Evolutionary conservation across 1,139 yeast genomes (phyloP).

Genomic region (Sugiyamaella novakii): DNA sequence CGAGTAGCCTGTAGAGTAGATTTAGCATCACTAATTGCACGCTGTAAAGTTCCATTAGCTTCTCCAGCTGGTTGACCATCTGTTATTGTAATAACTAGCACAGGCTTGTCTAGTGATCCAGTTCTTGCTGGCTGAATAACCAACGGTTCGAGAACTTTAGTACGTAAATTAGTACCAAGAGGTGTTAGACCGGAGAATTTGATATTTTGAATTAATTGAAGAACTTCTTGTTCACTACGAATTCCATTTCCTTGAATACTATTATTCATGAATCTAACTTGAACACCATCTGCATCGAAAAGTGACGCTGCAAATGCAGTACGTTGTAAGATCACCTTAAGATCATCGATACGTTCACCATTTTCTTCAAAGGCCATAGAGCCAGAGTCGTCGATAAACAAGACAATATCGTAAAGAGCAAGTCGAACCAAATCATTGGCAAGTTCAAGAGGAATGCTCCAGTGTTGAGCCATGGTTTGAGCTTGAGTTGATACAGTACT

Average conservation of each 20-base stretch:
- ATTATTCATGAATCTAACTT: conserved; percentile 41
- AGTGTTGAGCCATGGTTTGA: conserved; percentile 32
- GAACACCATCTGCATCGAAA: conserved; percentile 42
- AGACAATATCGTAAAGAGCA: conserved; percentile 41
- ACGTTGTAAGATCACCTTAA: conserved; percentile 39
- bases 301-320: conserved; percentile 40
- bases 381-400: conserved; percentile 43
- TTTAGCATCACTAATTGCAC: conserved; percentile 38
- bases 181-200: conserved; percentile 41
- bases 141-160: conserved; percentile 40
- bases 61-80: conserved; percentile 44
- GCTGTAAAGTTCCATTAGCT: conserved; percentile 33
- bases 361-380: conserved; percentile 44
- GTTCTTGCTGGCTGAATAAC: conserved; percentile 37
- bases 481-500: conserved; percentile 34
- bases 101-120: conserved; percentile 38
- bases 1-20: conserved; percentile 30
- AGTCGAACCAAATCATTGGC: conserved; percentile 40
- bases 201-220: conserved; percentile 33
- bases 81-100: conserved; percentile 39
- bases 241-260: conserved; percentile 37
- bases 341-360: conserved; percentile 43
- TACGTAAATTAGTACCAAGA: conserved; percentile 37
- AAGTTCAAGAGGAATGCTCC: conserved; percentile 40
- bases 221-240: conserved; percentile 36